Evolutionary conservation across 2,329 filamentous ascomycete species (phyloP).

Genomic region (Fusarium sp.): DNA sequence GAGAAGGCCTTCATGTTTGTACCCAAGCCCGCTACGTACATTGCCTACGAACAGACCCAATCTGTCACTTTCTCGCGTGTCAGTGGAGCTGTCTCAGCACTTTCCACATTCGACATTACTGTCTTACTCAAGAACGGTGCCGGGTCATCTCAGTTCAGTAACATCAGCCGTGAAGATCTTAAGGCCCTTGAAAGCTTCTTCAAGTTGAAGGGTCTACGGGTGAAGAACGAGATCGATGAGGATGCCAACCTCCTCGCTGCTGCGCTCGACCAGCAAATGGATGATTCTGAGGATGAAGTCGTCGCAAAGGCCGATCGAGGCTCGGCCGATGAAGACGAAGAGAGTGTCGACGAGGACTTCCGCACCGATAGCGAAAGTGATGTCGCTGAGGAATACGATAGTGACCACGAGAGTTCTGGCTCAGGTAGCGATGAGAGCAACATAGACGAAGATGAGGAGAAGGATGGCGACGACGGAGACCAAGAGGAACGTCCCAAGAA

Average conservation of each 20-base stretch:
- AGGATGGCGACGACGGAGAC: constrained; percentile 58
- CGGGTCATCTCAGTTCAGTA: constrained; percentile 95
- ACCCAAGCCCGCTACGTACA: constrained; percentile 97
- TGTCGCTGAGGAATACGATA: constrained; percentile 96
- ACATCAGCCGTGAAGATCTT: constrained; percentile 98
- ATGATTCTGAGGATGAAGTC: constrained; percentile 85
- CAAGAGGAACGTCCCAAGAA: constrained; percentile 64
- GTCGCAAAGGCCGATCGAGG: constrained; percentile 82
- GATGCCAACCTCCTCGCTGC: constrained; percentile 85
- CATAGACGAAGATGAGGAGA: constrained; percentile 61
- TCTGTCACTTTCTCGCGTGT: constrained; percentile 96
- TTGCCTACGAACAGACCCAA: constrained; percentile 92
- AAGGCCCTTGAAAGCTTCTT: constrained; percentile 98
- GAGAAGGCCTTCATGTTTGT: constrained; percentile 99
- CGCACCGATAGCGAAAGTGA: constrained; percentile 92
- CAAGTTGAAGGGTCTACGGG: constrained; percentile 92
- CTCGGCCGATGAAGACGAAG: constrained; percentile 94
- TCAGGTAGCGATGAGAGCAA: constrained; percentile 71
- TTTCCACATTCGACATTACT: constrained; percentile 97
- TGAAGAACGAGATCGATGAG: constrained; percentile 99
- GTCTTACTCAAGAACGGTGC: constrained; percentile 89
- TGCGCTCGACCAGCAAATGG: constrained; percentile 86
- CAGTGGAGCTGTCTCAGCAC: constrained; percentile 90
- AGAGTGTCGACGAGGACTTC: constrained; percentile 97
- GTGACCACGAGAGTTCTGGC: constrained; percentile 87